Evolutionary conservation across 768 basidiomycete species (phyloP).

Genomic region (Suillus fuscotomentosus): DNA sequence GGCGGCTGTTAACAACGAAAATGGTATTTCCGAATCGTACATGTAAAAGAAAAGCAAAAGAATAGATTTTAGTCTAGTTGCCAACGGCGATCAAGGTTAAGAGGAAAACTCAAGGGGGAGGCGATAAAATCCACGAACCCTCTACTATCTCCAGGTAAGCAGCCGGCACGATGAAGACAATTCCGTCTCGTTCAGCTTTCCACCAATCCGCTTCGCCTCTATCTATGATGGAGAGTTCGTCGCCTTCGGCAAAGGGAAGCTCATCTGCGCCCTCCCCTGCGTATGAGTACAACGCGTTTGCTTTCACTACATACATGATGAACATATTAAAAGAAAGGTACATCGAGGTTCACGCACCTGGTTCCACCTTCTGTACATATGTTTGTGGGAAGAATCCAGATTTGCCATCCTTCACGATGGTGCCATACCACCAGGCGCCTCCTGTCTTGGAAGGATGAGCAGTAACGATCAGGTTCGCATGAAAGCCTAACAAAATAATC

Average conservation of each 20-base stretch:
- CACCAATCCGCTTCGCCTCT: constrained; percentile 88
- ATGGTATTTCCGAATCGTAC: constrained; percentile 18
- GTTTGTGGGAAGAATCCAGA: constrained; percentile 89
- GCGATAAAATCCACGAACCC: constrained; percentile 76
- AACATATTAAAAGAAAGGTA: constrained; percentile 3
- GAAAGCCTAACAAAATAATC: constrained; percentile 56
- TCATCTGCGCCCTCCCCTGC: constrained; percentile 71
- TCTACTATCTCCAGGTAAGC: constrained; percentile 82
- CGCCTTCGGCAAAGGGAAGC: constrained; percentile 82
- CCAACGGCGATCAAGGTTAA: constrained; percentile 44
- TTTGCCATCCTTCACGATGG: constrained; percentile 56
- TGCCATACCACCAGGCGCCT: constrained; percentile 95
- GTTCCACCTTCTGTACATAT: constrained; percentile 73
- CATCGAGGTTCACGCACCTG: constrained; percentile 40
- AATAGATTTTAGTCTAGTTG: constrained; percentile 81
- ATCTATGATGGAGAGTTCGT: constrained; percentile 77
- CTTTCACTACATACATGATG: constrained; percentile 46
- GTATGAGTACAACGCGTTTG: constrained; percentile 82
- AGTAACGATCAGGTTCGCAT: constrained; percentile 69
- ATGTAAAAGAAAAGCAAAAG: constrained; percentile 50
- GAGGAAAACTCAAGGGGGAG: constrained; percentile 51
- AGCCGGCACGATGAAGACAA: constrained; percentile 89
- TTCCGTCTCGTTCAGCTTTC: constrained; percentile 87
- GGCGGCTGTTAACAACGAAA: constrained; percentile 4
- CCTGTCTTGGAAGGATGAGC: constrained; percentile 85